Evolutionary conservation across 2,329 filamentous ascomycete genomes (phyloP), one percentile per base, ranked within the genome.

Genomic region (Ceratocystis variospora): DNA sequence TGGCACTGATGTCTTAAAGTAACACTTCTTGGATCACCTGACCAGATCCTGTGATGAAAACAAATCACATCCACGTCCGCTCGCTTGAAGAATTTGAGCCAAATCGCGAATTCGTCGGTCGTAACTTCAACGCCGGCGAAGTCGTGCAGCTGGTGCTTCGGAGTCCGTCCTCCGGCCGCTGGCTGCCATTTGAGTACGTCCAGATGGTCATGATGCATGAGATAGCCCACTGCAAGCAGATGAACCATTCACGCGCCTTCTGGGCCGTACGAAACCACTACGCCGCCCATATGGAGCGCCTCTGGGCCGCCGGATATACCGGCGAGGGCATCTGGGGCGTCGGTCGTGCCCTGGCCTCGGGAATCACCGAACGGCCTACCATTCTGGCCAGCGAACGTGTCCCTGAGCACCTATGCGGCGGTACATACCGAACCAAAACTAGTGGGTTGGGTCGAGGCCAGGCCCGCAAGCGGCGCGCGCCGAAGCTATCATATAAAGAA

Each of bases 171-270:
- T 82, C 81, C 0, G 83, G 83, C 31, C 81, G 78, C 67, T 96
- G 90, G 90, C 78, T 96, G 25, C 88, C 89, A 0, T 91, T 94
- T 72, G 80, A 84, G 68, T 90, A 91, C 72, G 88, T 96, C 17
- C 89, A 94, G 75, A 93, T 94, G 88, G 89, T 95, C 70, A 95
- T 96, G 90, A 92, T 95, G 84, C 90, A 96, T 73, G 89, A 94
- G 78, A 78, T 95, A 37, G 90, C 90, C 2, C 90, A 95, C 74
- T 92, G 88, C 79, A 88, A 89, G 74, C 87, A 96, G 73, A 96
- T 96, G 91, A 95, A 96, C 74, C 90, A 96, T 73, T 87, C 85
- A 1, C 81, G 83, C 66, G 84, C 83, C 1, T 96, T 96, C 72
- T 96, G 90, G 90, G 81, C 82, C 8, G 87, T 92, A 19, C 79